These are phyloP conservation scores for Rachicladosporium sp. DNA, from an alignment of 2,329 filamentous ascomycete genomes.

Conservation along the genomic window DNA sequence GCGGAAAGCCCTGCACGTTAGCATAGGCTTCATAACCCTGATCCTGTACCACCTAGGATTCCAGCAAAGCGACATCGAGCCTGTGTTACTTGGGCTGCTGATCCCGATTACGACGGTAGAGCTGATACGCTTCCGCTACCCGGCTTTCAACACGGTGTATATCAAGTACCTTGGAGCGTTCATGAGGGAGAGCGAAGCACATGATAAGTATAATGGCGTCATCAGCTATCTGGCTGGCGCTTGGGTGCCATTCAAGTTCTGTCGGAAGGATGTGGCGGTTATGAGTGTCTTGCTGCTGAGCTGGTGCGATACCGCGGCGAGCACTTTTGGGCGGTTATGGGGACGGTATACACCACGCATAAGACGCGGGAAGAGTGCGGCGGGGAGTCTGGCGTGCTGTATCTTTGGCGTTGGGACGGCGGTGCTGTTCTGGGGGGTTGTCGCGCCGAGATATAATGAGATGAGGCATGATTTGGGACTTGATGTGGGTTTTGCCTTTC, in stretches of 20 bases:
- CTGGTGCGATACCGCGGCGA: constrained; percentile 97
- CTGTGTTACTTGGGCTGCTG: constrained; percentile 67
- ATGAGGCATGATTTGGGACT: constrained; percentile 10
- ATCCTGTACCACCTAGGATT: constrained; percentile 72
- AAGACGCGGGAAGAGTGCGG: constrained; percentile 78
- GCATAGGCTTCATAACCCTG: constrained; percentile 87
- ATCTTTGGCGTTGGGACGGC: constrained; percentile 72
- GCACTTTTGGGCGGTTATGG: constrained; percentile 82
- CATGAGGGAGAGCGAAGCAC: constrained; percentile 92
- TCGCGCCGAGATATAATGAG: constrained; percentile 46
- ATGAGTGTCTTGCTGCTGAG: constrained; percentile 82
- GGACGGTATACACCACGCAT: constrained; percentile 80
- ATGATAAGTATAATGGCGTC: constrained; percentile 82
- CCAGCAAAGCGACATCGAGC: constrained; percentile 66
- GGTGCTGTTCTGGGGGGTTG: constrained; percentile 74
- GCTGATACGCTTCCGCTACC: constrained; percentile 68
- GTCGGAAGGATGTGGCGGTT: constrained; percentile 86
- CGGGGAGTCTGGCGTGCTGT: constrained; percentile 76
- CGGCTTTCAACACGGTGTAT: constrained; percentile 74
- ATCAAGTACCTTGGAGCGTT: constrained; percentile 73
- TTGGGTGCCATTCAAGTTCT: constrained; percentile 72
- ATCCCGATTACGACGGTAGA: constrained; percentile 77
- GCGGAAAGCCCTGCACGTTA: constrained; percentile 83
- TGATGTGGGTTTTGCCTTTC: constrained; percentile 60
- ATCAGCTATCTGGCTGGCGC: constrained; percentile 92